Evolutionary conservation across 768 basidiomycete genomes (phyloP).

Genomic region (Russula abietina): DNA sequence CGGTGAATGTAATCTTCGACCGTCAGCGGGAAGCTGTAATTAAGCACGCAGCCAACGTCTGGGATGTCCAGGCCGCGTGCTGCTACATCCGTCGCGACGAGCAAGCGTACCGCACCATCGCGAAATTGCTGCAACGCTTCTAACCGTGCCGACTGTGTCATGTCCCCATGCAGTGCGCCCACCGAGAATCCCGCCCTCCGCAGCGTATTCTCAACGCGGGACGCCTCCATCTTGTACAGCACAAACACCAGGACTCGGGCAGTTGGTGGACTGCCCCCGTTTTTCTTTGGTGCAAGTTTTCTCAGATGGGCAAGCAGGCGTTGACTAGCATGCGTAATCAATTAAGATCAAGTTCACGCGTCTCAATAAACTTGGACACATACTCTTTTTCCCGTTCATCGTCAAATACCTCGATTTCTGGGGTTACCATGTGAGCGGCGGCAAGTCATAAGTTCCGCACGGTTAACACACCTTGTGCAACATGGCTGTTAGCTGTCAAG

Average conservation of each 20-base stretch:
- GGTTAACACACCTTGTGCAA: constrained; percentile 57
- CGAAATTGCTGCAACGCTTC: constrained; percentile 85
- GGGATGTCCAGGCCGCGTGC: constrained; percentile 97
- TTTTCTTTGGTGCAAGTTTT: constrained; percentile 55
- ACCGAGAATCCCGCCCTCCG: constrained; percentile 69
- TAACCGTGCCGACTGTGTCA: constrained; percentile 79
- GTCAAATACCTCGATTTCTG: constrained; percentile 83
- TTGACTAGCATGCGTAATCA: constrained; percentile 37
- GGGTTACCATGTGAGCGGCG: neutral
- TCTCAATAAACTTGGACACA: constrained; percentile 26
- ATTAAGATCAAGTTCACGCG: neutral
- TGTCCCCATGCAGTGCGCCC: constrained; percentile 82
- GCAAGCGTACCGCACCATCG: constrained; percentile 65
- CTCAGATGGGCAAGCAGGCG: constrained; percentile 55
- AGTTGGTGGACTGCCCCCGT: constrained; percentile 47
- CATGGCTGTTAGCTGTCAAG: constrained; percentile 86
- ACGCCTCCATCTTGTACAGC: constrained; percentile 95
- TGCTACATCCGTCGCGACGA: constrained; percentile 97
- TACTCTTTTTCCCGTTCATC: constrained; percentile 83
- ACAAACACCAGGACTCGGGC: constrained; percentile 87
- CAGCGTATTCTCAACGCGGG: constrained; percentile 80
- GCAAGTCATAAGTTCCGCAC: neutral
- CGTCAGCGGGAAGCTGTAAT: constrained; percentile 96
- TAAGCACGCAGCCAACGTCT: constrained; percentile 88
- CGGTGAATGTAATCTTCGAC: constrained; percentile 92